Percentiles rank a stretch among this genome's conserved stretches.
These are phyloP conservation scores for Alternaria sp. DNA, from an alignment of 2,329 filamentous ascomycete genomes.

Conservation along the genomic window DNA sequence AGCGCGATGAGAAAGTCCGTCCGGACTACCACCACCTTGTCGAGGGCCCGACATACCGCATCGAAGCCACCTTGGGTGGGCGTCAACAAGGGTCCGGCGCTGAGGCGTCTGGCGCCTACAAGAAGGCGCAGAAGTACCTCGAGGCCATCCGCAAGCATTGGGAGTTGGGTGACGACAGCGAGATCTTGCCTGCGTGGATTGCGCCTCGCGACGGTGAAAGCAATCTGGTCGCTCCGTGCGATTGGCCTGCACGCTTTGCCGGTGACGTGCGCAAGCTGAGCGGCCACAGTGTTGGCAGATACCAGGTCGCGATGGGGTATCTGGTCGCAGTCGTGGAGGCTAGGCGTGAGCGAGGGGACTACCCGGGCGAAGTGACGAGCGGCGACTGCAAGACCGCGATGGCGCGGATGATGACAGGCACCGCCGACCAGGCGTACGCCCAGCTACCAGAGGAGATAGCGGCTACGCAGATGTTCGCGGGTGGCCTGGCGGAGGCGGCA, in stretches of 20 bases:
- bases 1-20: background rate
- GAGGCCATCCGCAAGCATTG: background rate
- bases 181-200: fast-evolving
- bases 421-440: background rate
- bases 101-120: background rate
- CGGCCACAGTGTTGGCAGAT: background rate
- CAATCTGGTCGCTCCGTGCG: background rate
- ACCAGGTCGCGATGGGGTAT: fast-evolving
- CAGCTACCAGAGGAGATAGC: background rate
- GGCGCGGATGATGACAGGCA: background rate
- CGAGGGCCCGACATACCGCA: background rate
- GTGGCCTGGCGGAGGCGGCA: background rate
- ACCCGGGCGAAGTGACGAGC: background rate
- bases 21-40: background rate
- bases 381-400: background rate
- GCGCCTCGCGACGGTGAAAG: background rate
- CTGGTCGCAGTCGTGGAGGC: background rate
- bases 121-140: background rate
- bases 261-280: background rate
- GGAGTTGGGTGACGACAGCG: fast-evolving
- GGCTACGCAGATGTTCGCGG: background rate
- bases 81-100: background rate
- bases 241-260: background rate
- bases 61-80: background rate
- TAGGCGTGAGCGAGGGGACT: background rate